These are phyloP conservation scores for Rhodomyrtus tomentosa DNA, from an alignment of 345 rosid species.

Conservation along the genomic window DNA sequence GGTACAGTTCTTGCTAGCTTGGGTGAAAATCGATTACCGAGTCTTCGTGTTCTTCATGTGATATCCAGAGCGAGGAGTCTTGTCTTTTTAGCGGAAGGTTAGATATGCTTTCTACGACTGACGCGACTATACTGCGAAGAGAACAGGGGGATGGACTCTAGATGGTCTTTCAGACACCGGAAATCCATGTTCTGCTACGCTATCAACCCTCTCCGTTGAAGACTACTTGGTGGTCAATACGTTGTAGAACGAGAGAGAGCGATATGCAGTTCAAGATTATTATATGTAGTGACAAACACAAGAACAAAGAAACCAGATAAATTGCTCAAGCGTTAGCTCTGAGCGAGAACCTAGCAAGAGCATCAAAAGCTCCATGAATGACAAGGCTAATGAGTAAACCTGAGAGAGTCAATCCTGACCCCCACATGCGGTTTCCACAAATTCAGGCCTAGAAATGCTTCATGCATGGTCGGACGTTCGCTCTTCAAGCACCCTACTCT, in stretches of 20 bases:
- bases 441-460: not conserved
- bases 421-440: not conserved
- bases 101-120: not conserved
- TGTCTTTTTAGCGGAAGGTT: not conserved
- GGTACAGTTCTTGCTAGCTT: not conserved
- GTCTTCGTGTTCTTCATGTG: not conserved
- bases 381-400: not conserved
- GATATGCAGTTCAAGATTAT: not conserved
- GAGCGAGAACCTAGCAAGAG: not conserved
- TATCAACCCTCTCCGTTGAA: not conserved
- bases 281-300: not conserved
- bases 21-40: not conserved
- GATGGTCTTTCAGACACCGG: not conserved
- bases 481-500: not conserved
- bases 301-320: not conserved
- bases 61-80: not conserved
- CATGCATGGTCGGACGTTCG: not conserved
- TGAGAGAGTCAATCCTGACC: not conserved
- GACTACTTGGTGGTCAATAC: not conserved
- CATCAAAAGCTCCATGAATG: not conserved
- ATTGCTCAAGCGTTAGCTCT: not conserved
- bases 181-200: not conserved
- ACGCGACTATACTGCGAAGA: not conserved
- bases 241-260: not conserved
- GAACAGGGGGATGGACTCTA: not conserved